Conservation (phyloP, 176 grass and related monocot species). For the Triticum monococcum region DNA sequence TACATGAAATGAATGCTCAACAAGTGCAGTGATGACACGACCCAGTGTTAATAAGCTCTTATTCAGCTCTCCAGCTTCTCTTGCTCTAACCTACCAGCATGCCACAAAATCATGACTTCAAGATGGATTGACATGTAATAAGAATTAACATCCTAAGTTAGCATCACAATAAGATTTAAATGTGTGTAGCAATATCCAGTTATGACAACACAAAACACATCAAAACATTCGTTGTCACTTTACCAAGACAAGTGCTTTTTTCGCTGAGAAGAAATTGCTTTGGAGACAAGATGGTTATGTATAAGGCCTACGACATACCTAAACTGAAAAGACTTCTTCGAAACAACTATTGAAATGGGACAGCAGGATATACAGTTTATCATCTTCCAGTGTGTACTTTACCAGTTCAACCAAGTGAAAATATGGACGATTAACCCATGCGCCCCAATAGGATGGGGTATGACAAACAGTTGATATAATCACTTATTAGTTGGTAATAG, state of each 20-base stretch:
- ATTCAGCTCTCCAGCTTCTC: slow-evolving; percentile 87
- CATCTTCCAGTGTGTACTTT: slow-evolving; percentile 13
- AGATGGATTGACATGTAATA: slow-evolving; percentile 18
- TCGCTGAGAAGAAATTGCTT: neutral
- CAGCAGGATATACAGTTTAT: slow-evolving; percentile 15
- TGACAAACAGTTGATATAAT: neutral
- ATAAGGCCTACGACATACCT: neutral
- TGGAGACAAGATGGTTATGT: neutral
- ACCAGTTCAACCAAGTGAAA: neutral
- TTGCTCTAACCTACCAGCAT: slow-evolving; percentile 75
- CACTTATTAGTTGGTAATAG: neutral
- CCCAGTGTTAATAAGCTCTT: slow-evolving; percentile 93
- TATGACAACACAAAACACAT: neutral
- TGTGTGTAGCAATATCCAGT: slow-evolving; percentile 10
- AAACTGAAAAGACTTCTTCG: neutral
- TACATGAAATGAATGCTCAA: slow-evolving; percentile 78
- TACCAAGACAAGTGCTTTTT: neutral
- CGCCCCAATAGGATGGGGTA: neutral
- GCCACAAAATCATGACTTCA: slow-evolving; percentile 41
- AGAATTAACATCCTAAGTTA: slow-evolving; percentile 23
- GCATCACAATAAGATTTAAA: neutral
- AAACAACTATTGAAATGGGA: neutral
- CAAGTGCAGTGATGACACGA: slow-evolving; percentile 83
- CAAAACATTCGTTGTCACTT: neutral
- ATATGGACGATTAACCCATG: slow-evolving; percentile 12